phyloP scores from a whole-genome alignment of 2,329 filamentous ascomycete species.

The Fusarium miscanthi region DNA sequence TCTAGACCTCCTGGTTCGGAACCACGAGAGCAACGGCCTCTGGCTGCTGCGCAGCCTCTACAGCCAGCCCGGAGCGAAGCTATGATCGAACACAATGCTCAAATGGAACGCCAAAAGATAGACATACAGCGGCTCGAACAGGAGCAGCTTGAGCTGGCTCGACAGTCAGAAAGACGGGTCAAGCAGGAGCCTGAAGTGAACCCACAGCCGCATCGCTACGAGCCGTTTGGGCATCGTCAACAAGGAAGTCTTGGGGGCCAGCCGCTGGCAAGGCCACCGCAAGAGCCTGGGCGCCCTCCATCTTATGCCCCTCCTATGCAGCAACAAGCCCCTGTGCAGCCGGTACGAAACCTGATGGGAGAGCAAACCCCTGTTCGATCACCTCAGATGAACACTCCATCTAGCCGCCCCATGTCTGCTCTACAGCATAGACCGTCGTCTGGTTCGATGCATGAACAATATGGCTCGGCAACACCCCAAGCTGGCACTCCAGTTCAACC shows the following conservation, averaged over 20 bases:
- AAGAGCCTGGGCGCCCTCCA: conserved; percentile 57
- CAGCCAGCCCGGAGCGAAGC: conserved; percentile 49
- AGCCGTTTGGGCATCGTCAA: conserved; percentile 56
- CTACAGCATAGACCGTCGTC: conserved; percentile 52
- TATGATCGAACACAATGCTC: conserved; percentile 46
- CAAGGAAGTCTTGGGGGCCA: conserved; percentile 54
- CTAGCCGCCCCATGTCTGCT: conserved; percentile 53
- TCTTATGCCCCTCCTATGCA: conserved; percentile 46
- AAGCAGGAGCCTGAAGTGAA: conserved; percentile 63
- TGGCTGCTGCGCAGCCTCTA: conserved; percentile 51
- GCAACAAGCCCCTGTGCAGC: conserved; percentile 53
- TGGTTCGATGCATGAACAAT: conserved; percentile 48
- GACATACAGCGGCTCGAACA: conserved; percentile 49
- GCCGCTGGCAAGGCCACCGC: conserved; percentile 53
- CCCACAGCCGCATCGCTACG: conserved; percentile 56
- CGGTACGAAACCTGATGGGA: conserved; percentile 54
- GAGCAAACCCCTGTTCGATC: conserved; percentile 54
- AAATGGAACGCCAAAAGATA: conserved; percentile 49
- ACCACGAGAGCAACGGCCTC: conserved; percentile 49
- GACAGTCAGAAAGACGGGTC: conserved; percentile 50
- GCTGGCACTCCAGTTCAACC: conserved; percentile 47
- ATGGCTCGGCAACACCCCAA: conserved; percentile 44
- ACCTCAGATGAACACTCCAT: conserved; percentile 53
- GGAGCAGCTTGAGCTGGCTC: conserved; percentile 45
- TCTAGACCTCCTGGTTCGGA: conserved; percentile 48